phyloP scores from a whole-genome alignment of 208 protist genomes.

The Crithidia brevicula region DNA sequence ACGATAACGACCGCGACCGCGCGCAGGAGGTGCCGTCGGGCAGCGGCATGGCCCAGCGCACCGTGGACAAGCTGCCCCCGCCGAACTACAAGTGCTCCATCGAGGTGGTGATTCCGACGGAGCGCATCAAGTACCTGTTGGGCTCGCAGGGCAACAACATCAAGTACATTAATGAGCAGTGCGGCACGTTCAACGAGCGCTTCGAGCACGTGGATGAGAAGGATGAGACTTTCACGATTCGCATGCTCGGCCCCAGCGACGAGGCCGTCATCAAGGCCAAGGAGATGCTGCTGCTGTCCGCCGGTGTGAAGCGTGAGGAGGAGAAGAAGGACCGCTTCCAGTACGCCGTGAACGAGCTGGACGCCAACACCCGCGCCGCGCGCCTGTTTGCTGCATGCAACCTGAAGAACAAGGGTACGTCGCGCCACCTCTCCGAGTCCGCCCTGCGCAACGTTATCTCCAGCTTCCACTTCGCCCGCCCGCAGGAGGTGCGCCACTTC shows the following conservation, averaged over 20 bases:
- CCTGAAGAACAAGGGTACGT: constrained; percentile 72
- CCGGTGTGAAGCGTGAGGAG: constrained; percentile 69
- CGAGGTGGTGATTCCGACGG: constrained; percentile 69
- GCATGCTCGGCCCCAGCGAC: constrained; percentile 61
- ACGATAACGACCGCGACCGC: constrained; percentile 41
- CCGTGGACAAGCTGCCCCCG: constrained; percentile 29
- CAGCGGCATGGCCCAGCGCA: constrained; percentile 33
- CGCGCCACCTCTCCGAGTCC: constrained; percentile 67
- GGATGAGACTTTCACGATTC: constrained; percentile 65
- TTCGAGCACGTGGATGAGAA: constrained; percentile 63
- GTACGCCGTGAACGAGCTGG: constrained; percentile 88
- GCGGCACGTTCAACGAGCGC: constrained; percentile 74
- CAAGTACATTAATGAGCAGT: constrained; percentile 67
- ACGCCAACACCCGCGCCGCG: constrained; percentile 68
- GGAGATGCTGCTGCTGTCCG: constrained; percentile 55
- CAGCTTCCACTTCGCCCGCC: constrained; percentile 82
- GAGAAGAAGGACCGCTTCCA: constrained; percentile 79
- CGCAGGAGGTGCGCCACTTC: constrained; percentile 84
- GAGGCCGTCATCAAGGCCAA: constrained; percentile 69
- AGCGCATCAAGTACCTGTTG: constrained; percentile 81
- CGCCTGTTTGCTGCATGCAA: constrained; percentile 80
- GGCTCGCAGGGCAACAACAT: constrained; percentile 64
- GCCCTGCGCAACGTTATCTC: constrained; percentile 78
- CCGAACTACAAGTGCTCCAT: constrained; percentile 44
- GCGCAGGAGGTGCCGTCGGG: constrained; percentile 27